Evolutionary conservation across 2,329 filamentous ascomycete genomes (phyloP).

Genomic region (Ophiostoma sp.): DNA sequence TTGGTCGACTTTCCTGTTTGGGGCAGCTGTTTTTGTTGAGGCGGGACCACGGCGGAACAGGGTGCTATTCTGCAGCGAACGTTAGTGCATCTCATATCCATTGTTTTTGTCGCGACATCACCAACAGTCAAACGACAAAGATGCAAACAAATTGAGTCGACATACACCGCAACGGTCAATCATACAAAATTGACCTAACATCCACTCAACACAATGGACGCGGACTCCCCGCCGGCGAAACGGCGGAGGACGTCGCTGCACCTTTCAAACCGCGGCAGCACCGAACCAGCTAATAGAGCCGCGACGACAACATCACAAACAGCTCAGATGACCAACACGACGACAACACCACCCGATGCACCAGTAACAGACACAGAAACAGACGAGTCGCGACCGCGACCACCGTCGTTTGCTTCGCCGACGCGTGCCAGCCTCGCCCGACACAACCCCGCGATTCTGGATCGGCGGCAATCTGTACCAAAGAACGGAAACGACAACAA

Average conservation of each 20-base stretch:
- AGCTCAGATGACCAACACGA: slow-evolving; percentile 3
- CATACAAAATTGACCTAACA: background rate
- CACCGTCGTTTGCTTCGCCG: slow-evolving; percentile 66
- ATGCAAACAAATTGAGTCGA: background rate
- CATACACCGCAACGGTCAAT: background rate
- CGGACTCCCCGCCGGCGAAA: slow-evolving; percentile 62
- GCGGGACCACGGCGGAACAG: background rate
- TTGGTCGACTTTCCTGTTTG: slow-evolving; percentile 11
- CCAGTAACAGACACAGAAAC: slow-evolving; percentile 28
- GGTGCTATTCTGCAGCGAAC: background rate
- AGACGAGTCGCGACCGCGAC: slow-evolving; percentile 33
- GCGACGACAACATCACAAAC: background rate
- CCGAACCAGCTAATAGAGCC: slow-evolving; percentile 23
- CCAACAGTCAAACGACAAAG: background rate
- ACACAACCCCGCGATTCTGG: slow-evolving; percentile 60
- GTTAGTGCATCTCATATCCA: background rate
- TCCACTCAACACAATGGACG: slow-evolving; percentile 7
- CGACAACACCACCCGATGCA: slow-evolving; percentile 40
- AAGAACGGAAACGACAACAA: background rate
- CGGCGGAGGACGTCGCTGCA: slow-evolving; percentile 63
- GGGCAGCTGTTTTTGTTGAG: slow-evolving; percentile 19
- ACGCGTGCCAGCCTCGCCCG: slow-evolving; percentile 64
- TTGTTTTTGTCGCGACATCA: background rate
- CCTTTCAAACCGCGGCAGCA: slow-evolving; percentile 41
- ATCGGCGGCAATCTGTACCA: slow-evolving; percentile 42